phyloP scores from a whole-genome alignment of 2,329 filamentous ascomycete species.

The Aspergillus bombycis region DNA sequence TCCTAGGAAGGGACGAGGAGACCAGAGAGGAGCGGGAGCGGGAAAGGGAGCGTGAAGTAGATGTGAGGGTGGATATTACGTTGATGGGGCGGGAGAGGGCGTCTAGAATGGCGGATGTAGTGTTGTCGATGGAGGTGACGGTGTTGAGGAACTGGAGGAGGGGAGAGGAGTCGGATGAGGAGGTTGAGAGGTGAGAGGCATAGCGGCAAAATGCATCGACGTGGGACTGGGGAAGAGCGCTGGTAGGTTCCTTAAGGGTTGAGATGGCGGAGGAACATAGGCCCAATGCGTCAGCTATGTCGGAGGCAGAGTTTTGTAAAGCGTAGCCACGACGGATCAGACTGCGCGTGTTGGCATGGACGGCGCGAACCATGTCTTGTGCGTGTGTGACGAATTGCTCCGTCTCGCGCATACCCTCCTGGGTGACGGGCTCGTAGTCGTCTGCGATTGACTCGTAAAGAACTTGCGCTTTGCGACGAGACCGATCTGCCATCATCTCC shows the following conservation, averaged over 20 bases:
- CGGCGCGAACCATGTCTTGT: constrained; percentile 81
- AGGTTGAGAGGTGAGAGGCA: constrained; percentile 63
- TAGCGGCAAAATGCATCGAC: constrained; percentile 73
- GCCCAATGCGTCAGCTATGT: constrained; percentile 46
- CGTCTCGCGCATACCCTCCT: constrained; percentile 78
- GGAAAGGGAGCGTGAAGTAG: constrained; percentile 74
- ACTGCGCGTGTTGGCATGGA: constrained; percentile 81
- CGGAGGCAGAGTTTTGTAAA: constrained; percentile 64
- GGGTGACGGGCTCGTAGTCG: constrained; percentile 76
- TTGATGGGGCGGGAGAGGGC: constrained; percentile 78
- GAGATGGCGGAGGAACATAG: constrained; percentile 52
- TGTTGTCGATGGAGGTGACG: constrained; percentile 79
- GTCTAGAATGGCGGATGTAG: constrained; percentile 77
- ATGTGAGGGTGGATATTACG: constrained; percentile 75
- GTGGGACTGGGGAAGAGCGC: constrained; percentile 71
- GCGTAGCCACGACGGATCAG: constrained; percentile 79
- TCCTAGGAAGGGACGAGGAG: constrained; percentile 55
- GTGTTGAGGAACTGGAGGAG: constrained; percentile 72
- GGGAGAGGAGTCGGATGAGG: constrained; percentile 70
- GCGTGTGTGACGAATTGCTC: constrained; percentile 92
- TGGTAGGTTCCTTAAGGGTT: constrained; percentile 51
- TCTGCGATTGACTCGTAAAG: constrained; percentile 83
- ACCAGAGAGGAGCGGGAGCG: constrained; percentile 75
- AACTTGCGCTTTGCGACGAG: constrained; percentile 80
- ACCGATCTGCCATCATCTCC: constrained; percentile 86